Evolutionary conservation across 208 protist genomes (phyloP).

Genomic region (Acanthamoeba triangularis): DNA sequence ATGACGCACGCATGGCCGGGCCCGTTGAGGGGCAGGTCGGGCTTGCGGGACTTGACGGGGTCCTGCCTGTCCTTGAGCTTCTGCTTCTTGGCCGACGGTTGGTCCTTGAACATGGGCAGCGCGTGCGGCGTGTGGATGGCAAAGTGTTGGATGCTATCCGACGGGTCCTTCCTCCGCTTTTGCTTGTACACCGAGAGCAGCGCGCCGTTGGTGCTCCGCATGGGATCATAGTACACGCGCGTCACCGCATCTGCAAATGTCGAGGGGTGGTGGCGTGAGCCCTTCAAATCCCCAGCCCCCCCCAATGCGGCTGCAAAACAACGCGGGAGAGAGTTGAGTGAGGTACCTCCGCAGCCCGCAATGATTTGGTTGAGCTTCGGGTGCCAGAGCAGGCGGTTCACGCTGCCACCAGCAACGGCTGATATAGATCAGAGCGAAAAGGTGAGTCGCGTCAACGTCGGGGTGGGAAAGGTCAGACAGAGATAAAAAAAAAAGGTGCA

Average conservation of each 20-base stretch:
- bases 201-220: slow-evolving; percentile 32
- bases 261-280: not conserved
- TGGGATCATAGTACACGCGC: slow-evolving; percentile 48
- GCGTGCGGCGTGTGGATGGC: slow-evolving; percentile 61
- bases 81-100: slow-evolving; percentile 17
- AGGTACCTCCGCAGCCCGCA: slow-evolving; percentile 14
- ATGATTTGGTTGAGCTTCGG: slow-evolving; percentile 75
- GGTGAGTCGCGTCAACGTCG: too few species aligned
- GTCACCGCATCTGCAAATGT: not conserved
- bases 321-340: too few species aligned
- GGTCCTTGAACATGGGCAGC: slow-evolving; percentile 62
- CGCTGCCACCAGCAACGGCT: slow-evolving; percentile 32
- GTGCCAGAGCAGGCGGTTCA: slow-evolving; percentile 55
- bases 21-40: slow-evolving; percentile 6
- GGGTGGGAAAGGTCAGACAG: too few species aligned
- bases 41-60: slow-evolving; percentile 55
- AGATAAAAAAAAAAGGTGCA: too few species aligned
- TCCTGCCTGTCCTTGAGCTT: slow-evolving; percentile 59
- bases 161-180: slow-evolving; percentile 25
- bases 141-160: slow-evolving; percentile 27
- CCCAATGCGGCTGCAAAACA: not conserved
- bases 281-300: too few species aligned
- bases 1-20: not conserved
- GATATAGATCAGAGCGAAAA: not conserved
- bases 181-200: slow-evolving; percentile 21